These are phyloP conservation scores for Haematococcus sp. DNA, from an alignment of 139 green algal genomes.

Conservation along the genomic window DNA sequence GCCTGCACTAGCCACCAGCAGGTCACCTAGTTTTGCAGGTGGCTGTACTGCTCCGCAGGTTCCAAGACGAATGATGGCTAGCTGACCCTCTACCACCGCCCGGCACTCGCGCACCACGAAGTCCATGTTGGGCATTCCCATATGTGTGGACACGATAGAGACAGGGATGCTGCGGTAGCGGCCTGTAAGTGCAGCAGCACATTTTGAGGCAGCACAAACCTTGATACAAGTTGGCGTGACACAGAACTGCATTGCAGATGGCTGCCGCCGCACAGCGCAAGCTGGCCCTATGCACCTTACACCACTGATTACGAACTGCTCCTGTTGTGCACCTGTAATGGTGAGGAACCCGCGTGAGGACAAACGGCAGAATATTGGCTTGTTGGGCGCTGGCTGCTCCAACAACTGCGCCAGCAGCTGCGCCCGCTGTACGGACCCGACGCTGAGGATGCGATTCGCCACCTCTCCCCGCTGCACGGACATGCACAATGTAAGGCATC, in stretches of 20 bases:
- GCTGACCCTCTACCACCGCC: constrained; percentile 57
- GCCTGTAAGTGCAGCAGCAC: constrained; percentile 24
- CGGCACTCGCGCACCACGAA: constrained; percentile 51
- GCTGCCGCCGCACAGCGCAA: not conserved
- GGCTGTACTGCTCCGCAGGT: constrained; percentile 71
- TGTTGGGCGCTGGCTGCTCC: constrained; percentile 31
- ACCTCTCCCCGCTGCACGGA: constrained; percentile 59
- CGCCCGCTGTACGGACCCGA: constrained; percentile 60
- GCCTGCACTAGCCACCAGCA: constrained; percentile 57
- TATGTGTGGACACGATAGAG: constrained; percentile 68
- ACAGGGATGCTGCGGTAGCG: constrained; percentile 55
- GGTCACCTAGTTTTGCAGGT: constrained; percentile 57
- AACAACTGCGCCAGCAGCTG: constrained; percentile 58
- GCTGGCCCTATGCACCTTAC: not conserved
- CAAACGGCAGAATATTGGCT: constrained; percentile 44
- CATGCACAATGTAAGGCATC: not conserved
- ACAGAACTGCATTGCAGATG: not conserved
- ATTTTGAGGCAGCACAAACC: not conserved
- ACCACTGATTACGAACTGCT: not conserved
- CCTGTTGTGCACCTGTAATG: constrained; percentile 44
- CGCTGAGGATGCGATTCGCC: constrained; percentile 68
- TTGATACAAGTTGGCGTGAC: not conserved
- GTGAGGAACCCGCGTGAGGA: constrained; percentile 73
- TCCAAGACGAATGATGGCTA: constrained; percentile 72
- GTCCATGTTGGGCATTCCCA: constrained; percentile 73